phyloP scores from a whole-genome alignment of 2,329 filamentous ascomycete species.

The Purpureocillium lavendulum region DNA sequence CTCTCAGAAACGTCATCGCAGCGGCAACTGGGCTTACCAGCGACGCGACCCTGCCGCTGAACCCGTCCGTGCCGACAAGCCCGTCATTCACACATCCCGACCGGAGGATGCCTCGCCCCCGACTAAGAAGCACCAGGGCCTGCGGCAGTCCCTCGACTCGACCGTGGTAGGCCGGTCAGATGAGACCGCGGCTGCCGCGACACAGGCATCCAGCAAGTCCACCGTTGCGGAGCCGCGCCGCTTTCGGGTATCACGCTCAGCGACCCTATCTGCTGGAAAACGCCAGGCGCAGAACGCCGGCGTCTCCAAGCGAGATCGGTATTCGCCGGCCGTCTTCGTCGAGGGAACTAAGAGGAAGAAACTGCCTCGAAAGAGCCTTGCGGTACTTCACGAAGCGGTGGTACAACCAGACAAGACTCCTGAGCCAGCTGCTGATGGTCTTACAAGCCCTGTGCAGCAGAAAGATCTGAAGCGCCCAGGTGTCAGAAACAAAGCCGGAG shows the following conservation, averaged over 20 bases:
- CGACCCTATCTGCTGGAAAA: conserved; percentile 23
- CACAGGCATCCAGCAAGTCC: background rate
- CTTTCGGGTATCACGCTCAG: conserved; percentile 46
- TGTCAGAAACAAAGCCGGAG: conserved; percentile 15
- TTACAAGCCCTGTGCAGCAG: conserved; percentile 9
- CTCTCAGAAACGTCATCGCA: conserved; percentile 43
- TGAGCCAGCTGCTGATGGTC: background rate
- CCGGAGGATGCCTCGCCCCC: conserved; percentile 21
- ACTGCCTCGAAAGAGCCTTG: conserved; percentile 10
- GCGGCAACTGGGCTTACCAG: conserved; percentile 47
- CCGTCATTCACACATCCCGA: conserved; percentile 40
- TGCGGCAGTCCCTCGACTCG: background rate
- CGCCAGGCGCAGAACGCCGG: conserved; percentile 15
- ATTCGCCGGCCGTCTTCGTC: conserved; percentile 44
- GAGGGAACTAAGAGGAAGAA: conserved; percentile 39
- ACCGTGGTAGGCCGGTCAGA: background rate
- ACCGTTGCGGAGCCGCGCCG: conserved; percentile 32
- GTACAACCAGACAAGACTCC: conserved; percentile 1
- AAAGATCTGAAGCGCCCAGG: conserved; percentile 26
- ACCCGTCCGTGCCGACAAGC: conserved; percentile 17
- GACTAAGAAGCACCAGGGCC: conserved; percentile 6
- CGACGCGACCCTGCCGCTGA: conserved; percentile 31
- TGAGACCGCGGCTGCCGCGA: conserved; percentile 3
- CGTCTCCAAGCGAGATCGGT: conserved; percentile 31
- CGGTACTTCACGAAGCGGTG: conserved; percentile 6